Conservation (phyloP, 1,139 yeast genomes). For the Groenewaldozyma sp. region DNA sequence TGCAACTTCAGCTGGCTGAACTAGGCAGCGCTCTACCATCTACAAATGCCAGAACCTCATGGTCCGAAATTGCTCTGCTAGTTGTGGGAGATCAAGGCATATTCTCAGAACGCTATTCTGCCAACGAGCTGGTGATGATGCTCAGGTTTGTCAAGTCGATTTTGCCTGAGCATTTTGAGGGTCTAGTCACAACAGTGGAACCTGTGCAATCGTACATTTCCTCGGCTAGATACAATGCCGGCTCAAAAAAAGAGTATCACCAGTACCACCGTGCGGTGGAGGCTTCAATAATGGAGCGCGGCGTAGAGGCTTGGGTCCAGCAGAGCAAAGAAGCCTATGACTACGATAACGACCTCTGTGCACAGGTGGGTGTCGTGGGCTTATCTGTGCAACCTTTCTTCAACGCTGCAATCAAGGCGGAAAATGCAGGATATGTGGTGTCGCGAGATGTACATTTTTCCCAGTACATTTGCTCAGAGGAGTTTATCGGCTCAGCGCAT, state of each 20-base stretch:
- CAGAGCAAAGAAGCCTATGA: neutral
- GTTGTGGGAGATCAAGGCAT: conserved; percentile 25
- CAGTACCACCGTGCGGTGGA: conserved; percentile 8
- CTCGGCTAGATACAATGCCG: conserved; percentile 18
- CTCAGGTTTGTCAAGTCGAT: conserved; percentile 17
- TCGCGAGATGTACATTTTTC: conserved; percentile 22
- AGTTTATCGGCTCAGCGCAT: conserved; percentile 21
- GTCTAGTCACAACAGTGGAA: conserved; percentile 21
- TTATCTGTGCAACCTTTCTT: conserved; percentile 23
- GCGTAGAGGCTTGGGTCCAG: neutral
- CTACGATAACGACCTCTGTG: conserved; percentile 22
- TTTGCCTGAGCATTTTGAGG: conserved; percentile 11
- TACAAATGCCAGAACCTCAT: conserved; percentile 8
- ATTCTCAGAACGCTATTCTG: conserved; percentile 18
- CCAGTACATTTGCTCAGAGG: conserved; percentile 23
- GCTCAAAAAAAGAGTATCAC: conserved; percentile 15
- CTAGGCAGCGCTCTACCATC: conserved; percentile 6
- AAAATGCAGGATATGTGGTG: conserved; percentile 18
- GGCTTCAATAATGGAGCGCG: conserved; percentile 3
- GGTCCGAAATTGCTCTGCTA: conserved; percentile 19
- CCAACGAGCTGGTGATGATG: conserved; percentile 20
- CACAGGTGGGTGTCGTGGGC: conserved; percentile 23
- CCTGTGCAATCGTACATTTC: conserved; percentile 25
- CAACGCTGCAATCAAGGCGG: conserved; percentile 17
- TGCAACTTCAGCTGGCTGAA: conserved; percentile 18